These are phyloP conservation scores for Eucalyptus globulus DNA, from an alignment of 345 rosid genomes.

Conservation along the genomic window DNA sequence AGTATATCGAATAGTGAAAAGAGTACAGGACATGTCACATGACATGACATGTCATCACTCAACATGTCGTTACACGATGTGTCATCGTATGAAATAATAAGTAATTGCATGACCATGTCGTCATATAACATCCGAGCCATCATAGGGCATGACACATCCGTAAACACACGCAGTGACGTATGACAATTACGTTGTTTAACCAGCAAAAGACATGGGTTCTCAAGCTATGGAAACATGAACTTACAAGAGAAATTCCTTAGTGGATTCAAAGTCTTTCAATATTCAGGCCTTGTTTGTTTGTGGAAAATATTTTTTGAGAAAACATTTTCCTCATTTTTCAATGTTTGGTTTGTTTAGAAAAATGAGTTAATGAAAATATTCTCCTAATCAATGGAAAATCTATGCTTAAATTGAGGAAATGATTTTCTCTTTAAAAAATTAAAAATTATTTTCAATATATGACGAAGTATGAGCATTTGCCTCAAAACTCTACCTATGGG, in stretches of 20 bases:
- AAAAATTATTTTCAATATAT: no score
- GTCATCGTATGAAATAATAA: neutral
- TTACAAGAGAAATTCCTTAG: neutral
- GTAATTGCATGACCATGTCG: rapidly evolving
- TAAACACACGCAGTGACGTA: neutral
- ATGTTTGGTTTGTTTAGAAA: no score
- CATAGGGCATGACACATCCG: neutral
- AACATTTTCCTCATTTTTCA: neutral
- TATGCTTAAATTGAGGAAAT: neutral
- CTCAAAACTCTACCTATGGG: no score
- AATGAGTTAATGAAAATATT: rapidly evolving
- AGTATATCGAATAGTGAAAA: neutral
- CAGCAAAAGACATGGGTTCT: neutral
- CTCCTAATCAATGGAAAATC: neutral
- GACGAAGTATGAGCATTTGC: no score
- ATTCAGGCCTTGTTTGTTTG: neutral
- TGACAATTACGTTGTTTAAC: neutral
- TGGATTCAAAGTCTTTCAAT: neutral
- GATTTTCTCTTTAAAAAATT: no score
- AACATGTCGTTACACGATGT: neutral
- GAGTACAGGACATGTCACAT: neutral
- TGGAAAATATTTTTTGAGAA: no score
- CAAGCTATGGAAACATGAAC: neutral
- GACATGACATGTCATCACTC: neutral
- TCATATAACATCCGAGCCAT: neutral